Evolutionary conservation across 176 grass and related monocot species (phyloP).

Genomic region (Miscanthus lutarioriparius): DNA sequence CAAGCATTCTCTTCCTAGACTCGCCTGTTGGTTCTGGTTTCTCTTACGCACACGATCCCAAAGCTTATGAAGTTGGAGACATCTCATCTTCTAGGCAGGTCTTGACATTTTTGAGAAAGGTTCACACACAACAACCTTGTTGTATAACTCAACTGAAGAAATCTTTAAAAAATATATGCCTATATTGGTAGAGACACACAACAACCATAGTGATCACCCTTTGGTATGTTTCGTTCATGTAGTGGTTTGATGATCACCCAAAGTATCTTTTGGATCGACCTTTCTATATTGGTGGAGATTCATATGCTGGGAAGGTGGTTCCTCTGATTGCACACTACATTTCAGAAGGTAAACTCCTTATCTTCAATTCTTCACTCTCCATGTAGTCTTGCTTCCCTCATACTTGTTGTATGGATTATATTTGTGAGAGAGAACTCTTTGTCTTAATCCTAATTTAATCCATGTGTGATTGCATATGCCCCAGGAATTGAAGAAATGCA

Average conservation of each 20-base stretch:
- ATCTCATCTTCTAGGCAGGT: slow-evolving; percentile 41
- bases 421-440: neutral
- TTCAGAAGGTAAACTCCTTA: slow-evolving; percentile 47
- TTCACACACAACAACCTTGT: neutral
- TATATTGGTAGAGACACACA: too few species aligned
- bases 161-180: neutral
- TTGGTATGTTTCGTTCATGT: neutral
- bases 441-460: neutral
- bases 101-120: slow-evolving; percentile 55
- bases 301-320: slow-evolving; percentile 55
- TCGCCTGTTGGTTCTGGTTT: too few species aligned
- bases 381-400: neutral
- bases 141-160: neutral
- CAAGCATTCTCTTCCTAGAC: too few species aligned
- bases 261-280: slow-evolving; percentile 36
- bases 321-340: slow-evolving; percentile 43
- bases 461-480: neutral
- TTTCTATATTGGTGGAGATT: slow-evolving; percentile 66
- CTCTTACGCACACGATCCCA: slow-evolving; percentile 14
- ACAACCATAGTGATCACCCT: neutral
- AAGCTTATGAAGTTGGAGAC: slow-evolving; percentile 54
- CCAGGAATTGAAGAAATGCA: neutral
- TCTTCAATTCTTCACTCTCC: neutral
- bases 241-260: slow-evolving; percentile 70
- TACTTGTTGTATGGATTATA: neutral